phyloP scores from a whole-genome alignment of 1,284 basidiomycete species.

The Taiwanofungus camphoratus region DNA sequence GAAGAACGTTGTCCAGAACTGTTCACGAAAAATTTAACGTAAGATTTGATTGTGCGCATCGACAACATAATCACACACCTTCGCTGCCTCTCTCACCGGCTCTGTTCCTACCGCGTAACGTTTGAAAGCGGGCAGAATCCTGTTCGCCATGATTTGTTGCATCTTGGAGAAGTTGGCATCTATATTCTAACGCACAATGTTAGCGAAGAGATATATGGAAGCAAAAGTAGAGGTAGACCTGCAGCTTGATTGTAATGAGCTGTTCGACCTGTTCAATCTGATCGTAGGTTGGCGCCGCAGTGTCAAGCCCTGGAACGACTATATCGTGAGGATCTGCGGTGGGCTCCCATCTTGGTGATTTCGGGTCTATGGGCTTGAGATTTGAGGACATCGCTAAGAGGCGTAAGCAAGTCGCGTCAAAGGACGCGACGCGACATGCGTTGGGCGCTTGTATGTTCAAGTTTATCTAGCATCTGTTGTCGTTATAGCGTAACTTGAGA shows the following conservation, averaged over 20 bases:
- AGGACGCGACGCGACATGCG: not conserved
- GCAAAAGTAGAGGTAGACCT: conserved; percentile 39
- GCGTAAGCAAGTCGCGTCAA: not conserved
- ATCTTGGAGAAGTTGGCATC: conserved; percentile 92
- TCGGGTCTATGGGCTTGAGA: conserved; percentile 25
- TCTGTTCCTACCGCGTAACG: conserved; percentile 82
- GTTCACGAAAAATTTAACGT: not conserved
- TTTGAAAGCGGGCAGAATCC: conserved; percentile 83
- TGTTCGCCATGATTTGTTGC: conserved; percentile 80
- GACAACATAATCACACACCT: conserved; percentile 42
- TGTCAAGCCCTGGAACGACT: conserved; percentile 70
- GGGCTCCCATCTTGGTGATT: conserved; percentile 53
- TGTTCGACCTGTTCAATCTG: conserved; percentile 96
- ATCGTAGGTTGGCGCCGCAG: conserved; percentile 66
- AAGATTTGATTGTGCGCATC: not conserved
- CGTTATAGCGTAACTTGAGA: too few species aligned
- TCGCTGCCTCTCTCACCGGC: conserved; percentile 83
- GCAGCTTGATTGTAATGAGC: conserved; percentile 84
- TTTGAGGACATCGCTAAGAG: conserved; percentile 7
- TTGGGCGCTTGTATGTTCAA: not conserved
- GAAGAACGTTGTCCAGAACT: conserved; percentile 98
- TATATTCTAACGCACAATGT: conserved; percentile 59
- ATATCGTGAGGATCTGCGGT: conserved; percentile 58
- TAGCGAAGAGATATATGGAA: not conserved
- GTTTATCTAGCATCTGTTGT: too few species aligned